phyloP scores from a whole-genome alignment of 768 basidiomycete genomes.

The Phlegmacium glaucopus region DNA sequence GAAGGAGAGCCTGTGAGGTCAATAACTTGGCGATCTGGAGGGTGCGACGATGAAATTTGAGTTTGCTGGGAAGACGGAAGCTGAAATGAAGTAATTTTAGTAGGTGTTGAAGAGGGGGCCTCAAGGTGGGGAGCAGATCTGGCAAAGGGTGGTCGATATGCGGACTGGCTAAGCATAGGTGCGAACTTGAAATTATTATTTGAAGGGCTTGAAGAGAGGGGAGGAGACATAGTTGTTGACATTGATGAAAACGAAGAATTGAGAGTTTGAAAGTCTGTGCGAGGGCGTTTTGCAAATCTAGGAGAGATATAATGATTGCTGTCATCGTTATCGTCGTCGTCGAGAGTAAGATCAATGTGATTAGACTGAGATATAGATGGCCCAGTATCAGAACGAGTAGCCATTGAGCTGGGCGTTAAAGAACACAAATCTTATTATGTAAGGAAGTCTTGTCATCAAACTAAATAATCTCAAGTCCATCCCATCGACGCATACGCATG shows the following conservation, averaged over 20 bases:
- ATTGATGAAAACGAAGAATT: constrained; percentile 13
- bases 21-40: constrained; percentile 54
- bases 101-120: constrained; percentile 9
- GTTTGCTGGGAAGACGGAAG: constrained; percentile 24
- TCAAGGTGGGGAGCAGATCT: constrained; percentile 37
- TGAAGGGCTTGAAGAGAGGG: constrained; percentile 5
- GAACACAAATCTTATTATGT: not conserved
- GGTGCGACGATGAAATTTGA: constrained; percentile 17
- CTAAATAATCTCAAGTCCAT: constrained; percentile 41
- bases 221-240: constrained; percentile 5
- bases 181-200: constrained; percentile 9
- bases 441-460: constrained; percentile 2
- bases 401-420: constrained; percentile 13
- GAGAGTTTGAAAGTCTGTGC: constrained; percentile 30
- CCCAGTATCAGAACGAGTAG: constrained; percentile 23
- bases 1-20: constrained; percentile 72
- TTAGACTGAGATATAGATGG: constrained; percentile 37
- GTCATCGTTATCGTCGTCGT: constrained; percentile 56
- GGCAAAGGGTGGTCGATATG: constrained; percentile 52
- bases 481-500: constrained; percentile 74
- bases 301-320: constrained; percentile 25
- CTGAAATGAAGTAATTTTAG: constrained; percentile 17
- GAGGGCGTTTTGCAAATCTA: constrained; percentile 39
- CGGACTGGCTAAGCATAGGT: constrained; percentile 17
- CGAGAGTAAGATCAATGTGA: constrained; percentile 69